Evolutionary conservation across 306 rosid species (phyloP).

Genomic region (Elaeagnus macrophylla): DNA sequence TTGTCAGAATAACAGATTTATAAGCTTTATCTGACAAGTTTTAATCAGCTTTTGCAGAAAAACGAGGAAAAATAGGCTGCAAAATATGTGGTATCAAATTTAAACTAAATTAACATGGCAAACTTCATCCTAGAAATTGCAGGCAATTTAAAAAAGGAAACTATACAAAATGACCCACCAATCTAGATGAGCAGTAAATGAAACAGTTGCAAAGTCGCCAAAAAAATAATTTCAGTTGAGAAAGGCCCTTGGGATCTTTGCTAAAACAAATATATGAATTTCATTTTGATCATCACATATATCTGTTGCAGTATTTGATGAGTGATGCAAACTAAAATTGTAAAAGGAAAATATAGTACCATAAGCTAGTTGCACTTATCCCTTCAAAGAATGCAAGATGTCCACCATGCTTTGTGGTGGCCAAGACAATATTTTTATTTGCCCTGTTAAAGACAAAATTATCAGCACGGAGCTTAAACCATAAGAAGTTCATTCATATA

Average conservation of each 20-base stretch:
- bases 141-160: too few relatives aligned
- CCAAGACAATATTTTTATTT: constrained; percentile 60
- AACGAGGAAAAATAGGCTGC: not conserved
- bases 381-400: constrained; percentile 89
- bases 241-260: too few relatives aligned
- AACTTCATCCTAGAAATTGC: too few relatives aligned
- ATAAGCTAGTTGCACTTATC: constrained; percentile 61
- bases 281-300: too few relatives aligned
- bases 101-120: too few relatives aligned
- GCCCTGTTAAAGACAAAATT: constrained; percentile 28
- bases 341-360: constrained; percentile 31
- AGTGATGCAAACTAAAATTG: not conserved
- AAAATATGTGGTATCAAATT: too few relatives aligned
- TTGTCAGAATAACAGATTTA: not conserved
- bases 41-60: not conserved
- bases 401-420: constrained; percentile 70
- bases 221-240: too few relatives aligned
- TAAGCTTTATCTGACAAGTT: not conserved
- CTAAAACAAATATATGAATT: too few relatives aligned
- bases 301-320: not conserved
- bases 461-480: constrained; percentile 7
- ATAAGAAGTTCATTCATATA: constrained; percentile 7
- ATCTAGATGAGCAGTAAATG: too few relatives aligned
- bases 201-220: too few relatives aligned
- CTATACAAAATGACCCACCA: too few relatives aligned